Base-by-base conservation (phyloP, 441 rosid genomes). In the Adansonia grandidieri region DNA sequence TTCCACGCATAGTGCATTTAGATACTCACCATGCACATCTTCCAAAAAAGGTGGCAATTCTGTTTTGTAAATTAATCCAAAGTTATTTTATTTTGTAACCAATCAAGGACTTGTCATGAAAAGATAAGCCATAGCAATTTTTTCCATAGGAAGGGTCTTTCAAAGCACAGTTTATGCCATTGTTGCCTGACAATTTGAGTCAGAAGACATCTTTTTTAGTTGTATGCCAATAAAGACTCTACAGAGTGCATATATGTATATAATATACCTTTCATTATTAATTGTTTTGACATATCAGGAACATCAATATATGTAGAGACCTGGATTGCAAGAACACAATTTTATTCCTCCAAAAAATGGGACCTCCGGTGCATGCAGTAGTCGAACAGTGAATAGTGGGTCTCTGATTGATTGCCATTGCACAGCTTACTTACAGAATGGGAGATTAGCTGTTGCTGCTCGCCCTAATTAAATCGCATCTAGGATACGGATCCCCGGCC, bases 321-420 rank as follows among this genome's bases (percentile, higher is more conserved):
- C 32, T 13, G 3, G 37, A 60, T 4, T 20, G 64, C 64, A 20
- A 60, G 64, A 22, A 10, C 32, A 22, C 64, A 22, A 3, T 20
- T 57, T 22, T 1, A 37, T 22, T 60, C 15, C 15, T 22, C 3
- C 8, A 51, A 6, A 57, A 57, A 57, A 7, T 57, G 62, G 65
- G 61, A n/a, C 24, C 42, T 19, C 28, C 22, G 4, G 3, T 51
- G 53, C 53, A 10, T 48, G 53, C 14, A 37, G 47, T 6, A 14
- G 37, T 68, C 19, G 73, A 47, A 47, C 56, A 19, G 73, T 68
- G 71, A 54, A 54, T n/a, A n/a, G 60, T 54, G 22, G 24, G 51
- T 9, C 1, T 10, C 15, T 4, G 63, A 15, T 6, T 40, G 24
- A 11, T 57, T 57, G 62, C 62, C 56, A 51, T 51, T 62, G 22